These are phyloP conservation scores for Phialemonium atrogriseum DNA, from an alignment of 2,329 filamentous ascomycete species.

Conservation along the genomic window DNA sequence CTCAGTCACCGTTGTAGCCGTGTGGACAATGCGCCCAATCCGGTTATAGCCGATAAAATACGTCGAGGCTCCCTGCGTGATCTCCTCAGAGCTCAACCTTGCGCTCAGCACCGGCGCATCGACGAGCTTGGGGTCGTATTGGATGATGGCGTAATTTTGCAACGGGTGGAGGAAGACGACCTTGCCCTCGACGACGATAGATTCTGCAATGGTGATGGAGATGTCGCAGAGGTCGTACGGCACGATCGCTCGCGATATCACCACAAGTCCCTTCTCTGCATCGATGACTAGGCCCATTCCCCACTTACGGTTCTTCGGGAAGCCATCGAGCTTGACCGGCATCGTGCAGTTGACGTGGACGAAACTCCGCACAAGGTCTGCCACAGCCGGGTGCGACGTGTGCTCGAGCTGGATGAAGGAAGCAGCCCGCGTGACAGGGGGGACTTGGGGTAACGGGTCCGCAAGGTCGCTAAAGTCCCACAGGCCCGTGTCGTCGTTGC, in stretches of 20 bases:
- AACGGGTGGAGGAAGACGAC: slow-evolving; percentile 93
- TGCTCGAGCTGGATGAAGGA: slow-evolving; percentile 90
- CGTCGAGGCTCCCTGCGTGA: slow-evolving; percentile 88
- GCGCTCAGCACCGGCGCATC: slow-evolving; percentile 88
- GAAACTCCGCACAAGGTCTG: slow-evolving; percentile 88
- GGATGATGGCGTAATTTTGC: slow-evolving; percentile 92
- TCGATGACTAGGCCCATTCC: slow-evolving; percentile 97
- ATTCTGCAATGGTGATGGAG: slow-evolving; percentile 91
- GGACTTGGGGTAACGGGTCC: slow-evolving; percentile 66
- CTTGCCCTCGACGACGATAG: slow-evolving; percentile 87
- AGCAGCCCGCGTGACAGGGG: slow-evolving; percentile 66
- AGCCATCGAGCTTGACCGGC: slow-evolving; percentile 96
- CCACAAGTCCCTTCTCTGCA: slow-evolving; percentile 87
- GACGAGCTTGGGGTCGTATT: slow-evolving; percentile 91
- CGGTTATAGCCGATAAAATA: slow-evolving; percentile 99
- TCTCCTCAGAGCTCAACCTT: slow-evolving; percentile 67
- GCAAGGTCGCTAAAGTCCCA: slow-evolving; percentile 92
- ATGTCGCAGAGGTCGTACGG: slow-evolving; percentile 97
- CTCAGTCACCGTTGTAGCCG: slow-evolving; percentile 90
- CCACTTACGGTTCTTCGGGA: slow-evolving; percentile 87
- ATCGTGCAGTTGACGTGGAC: slow-evolving; percentile 88
- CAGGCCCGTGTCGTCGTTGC: slow-evolving; percentile 81
- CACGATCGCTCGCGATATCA: slow-evolving; percentile 89
- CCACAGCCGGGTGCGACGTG: slow-evolving; percentile 80
- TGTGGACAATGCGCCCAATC: slow-evolving; percentile 86